Evolutionary conservation across 345 rosid species (phyloP).

Genomic region (Raphanus sativus): DNA sequence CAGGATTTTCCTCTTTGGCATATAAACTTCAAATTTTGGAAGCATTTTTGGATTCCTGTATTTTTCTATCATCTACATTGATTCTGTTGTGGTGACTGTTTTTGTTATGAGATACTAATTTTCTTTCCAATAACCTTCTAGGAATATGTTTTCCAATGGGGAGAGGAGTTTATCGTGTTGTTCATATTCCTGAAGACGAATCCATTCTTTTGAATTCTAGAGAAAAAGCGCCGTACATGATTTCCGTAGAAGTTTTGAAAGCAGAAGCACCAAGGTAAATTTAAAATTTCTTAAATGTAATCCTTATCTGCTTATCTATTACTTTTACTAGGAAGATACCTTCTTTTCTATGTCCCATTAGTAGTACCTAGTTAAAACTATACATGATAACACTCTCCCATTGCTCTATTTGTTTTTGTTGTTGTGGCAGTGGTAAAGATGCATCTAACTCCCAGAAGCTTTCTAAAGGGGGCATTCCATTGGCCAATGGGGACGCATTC

Average conservation of each 20-base stretch:
- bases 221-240: conserved; percentile 98
- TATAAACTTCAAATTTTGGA: conserved; percentile 2
- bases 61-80: background rate
- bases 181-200: conserved; percentile 98
- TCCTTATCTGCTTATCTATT: background rate
- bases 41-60: background rate
- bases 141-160: conserved; percentile 99
- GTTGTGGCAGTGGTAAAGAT: conserved; percentile 68
- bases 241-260: conserved; percentile 88
- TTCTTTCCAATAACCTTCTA: conserved; percentile 39
- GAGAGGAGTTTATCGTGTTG: conserved; percentile 87
- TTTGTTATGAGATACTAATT: conserved; percentile 12
- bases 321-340: background rate
- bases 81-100: conserved; percentile 8
- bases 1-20: conserved; percentile 18
- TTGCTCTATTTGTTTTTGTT: conserved; percentile 27
- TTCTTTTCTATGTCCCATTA: background rate
- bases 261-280: conserved; percentile 74
- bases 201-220: conserved; percentile 96
- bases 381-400: conserved; percentile 10
- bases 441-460: conserved; percentile 74
- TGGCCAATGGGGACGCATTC: conserved; percentile 96
- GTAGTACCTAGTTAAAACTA: no score
- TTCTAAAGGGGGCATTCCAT: conserved; percentile 95
- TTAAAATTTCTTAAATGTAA: background rate